A percentile compares a stretch with the other conserved stretches of the same genome.
Evolutionary conservation across 2,329 filamentous ascomycete genomes (phyloP).

Genomic region (Monosporascus sp.): DNA sequence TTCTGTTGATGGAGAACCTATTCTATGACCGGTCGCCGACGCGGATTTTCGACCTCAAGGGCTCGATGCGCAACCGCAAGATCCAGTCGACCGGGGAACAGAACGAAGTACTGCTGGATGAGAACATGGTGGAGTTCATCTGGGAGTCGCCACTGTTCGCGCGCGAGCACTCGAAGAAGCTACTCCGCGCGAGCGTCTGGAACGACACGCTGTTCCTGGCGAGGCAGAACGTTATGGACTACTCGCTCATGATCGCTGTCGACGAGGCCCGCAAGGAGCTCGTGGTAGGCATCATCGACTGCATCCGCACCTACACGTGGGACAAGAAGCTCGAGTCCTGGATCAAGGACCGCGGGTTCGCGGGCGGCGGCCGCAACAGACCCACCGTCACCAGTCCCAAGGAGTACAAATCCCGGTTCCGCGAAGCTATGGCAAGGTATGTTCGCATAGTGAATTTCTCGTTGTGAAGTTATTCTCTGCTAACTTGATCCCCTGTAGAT

Average conservation of each 20-base stretch:
- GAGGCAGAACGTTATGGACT: conserved; percentile 98
- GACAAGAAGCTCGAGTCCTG: conserved; percentile 99
- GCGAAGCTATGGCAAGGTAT: conserved; percentile 92
- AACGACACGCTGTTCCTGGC: conserved; percentile 96
- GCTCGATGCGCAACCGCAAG: conserved; percentile 97
- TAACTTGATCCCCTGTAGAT: conserved; percentile 35
- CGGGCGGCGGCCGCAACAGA: conserved; percentile 68
- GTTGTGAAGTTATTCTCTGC: background rate
- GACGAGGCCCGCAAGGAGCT: conserved; percentile 86
- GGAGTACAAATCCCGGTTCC: conserved; percentile 93
- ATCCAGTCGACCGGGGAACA: conserved; percentile 93
- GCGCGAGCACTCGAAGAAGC: conserved; percentile 91
- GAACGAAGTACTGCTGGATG: conserved; percentile 92
- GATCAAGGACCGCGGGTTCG: conserved; percentile 95
- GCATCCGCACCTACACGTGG: conserved; percentile 97
- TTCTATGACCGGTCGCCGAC: conserved; percentile 93
- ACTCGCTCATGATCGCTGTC: conserved; percentile 96
- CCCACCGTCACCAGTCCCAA: conserved; percentile 96
- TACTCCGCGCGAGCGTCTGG: conserved; percentile 87
- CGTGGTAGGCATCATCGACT: conserved; percentile 96
- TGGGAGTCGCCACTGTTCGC: conserved; percentile 95
- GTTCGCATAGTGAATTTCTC: background rate
- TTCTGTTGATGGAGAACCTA: conserved; percentile 94
- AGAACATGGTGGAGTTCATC: conserved; percentile 99
- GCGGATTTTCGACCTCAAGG: conserved; percentile 91